Evolutionary conservation across 345 rosid species (phyloP), one percentile per base, ranked within the genome.

Genomic region (Populus deltoides): DNA sequence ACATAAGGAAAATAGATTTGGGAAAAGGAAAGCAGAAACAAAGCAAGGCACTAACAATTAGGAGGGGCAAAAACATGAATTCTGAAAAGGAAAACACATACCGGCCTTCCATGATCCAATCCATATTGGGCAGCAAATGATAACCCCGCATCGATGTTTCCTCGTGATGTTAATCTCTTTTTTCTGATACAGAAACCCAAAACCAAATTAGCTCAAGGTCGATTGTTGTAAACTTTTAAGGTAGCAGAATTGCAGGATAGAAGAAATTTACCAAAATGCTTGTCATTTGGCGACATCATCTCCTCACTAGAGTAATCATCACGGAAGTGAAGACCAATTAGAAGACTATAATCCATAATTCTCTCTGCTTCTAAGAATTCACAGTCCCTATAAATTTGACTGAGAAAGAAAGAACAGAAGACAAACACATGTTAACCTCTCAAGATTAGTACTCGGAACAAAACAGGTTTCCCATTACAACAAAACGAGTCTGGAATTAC

Each of bases 331-430:
- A 91, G 85, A 81, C 94, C 94, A 68, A 91, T 79, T 74, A 91
- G 80, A 63, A 91, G 92, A 85, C 94, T 89, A 27, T 89, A 90
- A 75, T 90, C 94, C 92, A 90, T 90, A 68, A 90, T 90, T 74
- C 82, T 85, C 79, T 91, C 94, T 62, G 86, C 85, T 82, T 91
- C 92, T 57, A 91, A 86, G 75, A 91, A 89, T 82, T 89, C 94
- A 43, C 94, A 89, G 41, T 91, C 94, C 36, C 88, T 77, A 72
- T 88, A 83, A 61, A 91, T 88, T 87, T 91, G 94, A 80, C 90
- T 87, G 88, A 33, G 38, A 77, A 71, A 29, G 33, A 55, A 71
- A 57, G 7, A 74, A 53, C 24, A 53, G 59, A 53, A 7, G 59
- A 18, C 41, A 72, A 17, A 33, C 35, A 67, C 9, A 9, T 17